These are phyloP conservation scores for Exsudoporus floridanus DNA, from an alignment of 1,284 basidiomycete genomes.

Conservation along the genomic window DNA sequence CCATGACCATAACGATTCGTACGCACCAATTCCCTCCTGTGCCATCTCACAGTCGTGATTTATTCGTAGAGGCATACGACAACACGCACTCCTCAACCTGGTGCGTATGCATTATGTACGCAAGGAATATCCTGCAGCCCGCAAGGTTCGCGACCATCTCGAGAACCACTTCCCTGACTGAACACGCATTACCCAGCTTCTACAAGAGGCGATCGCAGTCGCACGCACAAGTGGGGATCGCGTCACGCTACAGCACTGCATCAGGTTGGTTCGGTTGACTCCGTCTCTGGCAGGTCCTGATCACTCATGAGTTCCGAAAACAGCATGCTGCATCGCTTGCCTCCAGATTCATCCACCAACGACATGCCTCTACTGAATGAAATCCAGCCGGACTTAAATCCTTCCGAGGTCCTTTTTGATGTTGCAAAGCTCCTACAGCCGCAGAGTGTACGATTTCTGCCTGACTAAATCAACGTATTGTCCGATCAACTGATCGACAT, in stretches of 20 bases:
- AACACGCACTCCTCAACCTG: slow-evolving; percentile 74
- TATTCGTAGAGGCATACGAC: slow-evolving; percentile 62
- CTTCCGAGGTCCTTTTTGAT: slow-evolving; percentile 73
- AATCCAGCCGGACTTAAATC: slow-evolving; percentile 74
- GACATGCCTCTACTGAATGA: slow-evolving; percentile 61
- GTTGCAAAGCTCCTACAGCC: slow-evolving; percentile 35
- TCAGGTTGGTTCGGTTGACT: slow-evolving; percentile 56
- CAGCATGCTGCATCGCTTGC: slow-evolving; percentile 70
- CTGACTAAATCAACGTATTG: neutral
- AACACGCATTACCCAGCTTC: slow-evolving; percentile 44
- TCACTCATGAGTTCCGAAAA: slow-evolving; percentile 12
- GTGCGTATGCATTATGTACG: slow-evolving; percentile 73
- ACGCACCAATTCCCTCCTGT: slow-evolving; percentile 29
- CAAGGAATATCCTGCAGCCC: slow-evolving; percentile 62
- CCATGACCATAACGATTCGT: slow-evolving; percentile 76
- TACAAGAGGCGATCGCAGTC: slow-evolving; percentile 72
- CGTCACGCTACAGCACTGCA: slow-evolving; percentile 72
- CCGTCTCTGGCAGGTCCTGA: slow-evolving; percentile 5
- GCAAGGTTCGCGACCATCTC: slow-evolving; percentile 47
- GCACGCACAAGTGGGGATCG: slow-evolving; percentile 71
- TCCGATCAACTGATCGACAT: slow-evolving; percentile 15
- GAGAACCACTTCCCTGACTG: neutral
- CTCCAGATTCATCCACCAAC: slow-evolving; percentile 38
- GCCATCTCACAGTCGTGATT: slow-evolving; percentile 1
- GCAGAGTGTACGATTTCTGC: slow-evolving; percentile 28